Base-by-base conservation (phyloP, 2,329 filamentous ascomycete genomes). In the Dendrostoma leiphaemia region DNA sequence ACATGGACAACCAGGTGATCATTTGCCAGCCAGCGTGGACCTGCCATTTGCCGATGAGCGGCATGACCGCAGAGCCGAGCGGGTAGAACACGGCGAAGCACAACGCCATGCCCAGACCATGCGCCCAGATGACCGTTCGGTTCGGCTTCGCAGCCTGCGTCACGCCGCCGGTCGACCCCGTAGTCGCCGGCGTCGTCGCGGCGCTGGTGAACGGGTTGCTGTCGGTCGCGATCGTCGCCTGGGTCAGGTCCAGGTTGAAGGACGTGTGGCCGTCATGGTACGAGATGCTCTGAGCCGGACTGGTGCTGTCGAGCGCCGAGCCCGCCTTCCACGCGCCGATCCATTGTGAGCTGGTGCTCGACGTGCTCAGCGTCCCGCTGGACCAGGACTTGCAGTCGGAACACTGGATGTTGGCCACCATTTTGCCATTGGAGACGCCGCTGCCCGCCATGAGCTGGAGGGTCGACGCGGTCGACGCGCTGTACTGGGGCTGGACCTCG, bases 61-160 rank as follows among this genome's bases (percentile, higher is more conserved):
- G 81, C 78, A 87, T 85, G 37, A 85, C 64, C 3, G 83, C 69
- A 8, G 84, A 75, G 5, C 83, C 85, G 3, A 85, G 60, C 1
- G 85, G 85, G 59, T 84, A 86, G 21, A 84, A 68, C 12, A 81
- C 62, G 3, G 81, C 74, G 59, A 86, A 83, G 17, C 80, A 78
- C 43, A 86, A 63, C 24, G 77, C 76, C 82, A 87, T 84, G 62
- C 87, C 69, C 60, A 84, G 73, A 46, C 83, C 84, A 58, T 86
- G 83, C 0, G 77, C 72, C 1, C 60, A 67, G 6, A 74, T 64
- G 15, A 74, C 45, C 2, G 51, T 41, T 7, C 38, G 24, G 48
- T 56, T 61, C 13, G 54, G 44, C 8, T 35, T 45, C 7, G 34
- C 48, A 23, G 53, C 19, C 8, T 73, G 62, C 4, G 62, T 64